phyloP scores from a whole-genome alignment of 2,329 filamentous ascomycete species.

The Ophiostoma montium region DNA sequence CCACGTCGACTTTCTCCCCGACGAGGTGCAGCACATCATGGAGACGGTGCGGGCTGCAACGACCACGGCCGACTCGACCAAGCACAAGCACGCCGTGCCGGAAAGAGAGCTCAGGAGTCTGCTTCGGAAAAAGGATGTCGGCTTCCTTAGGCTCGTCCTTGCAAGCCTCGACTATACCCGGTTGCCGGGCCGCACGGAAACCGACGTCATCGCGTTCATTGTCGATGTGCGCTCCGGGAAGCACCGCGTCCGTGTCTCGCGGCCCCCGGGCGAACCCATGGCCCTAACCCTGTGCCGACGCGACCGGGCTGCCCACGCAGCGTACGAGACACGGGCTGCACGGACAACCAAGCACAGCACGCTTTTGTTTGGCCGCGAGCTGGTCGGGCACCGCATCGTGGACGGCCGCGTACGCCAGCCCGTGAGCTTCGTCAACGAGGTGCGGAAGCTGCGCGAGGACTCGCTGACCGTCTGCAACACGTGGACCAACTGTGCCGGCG shows the following conservation, averaged over 20 bases:
- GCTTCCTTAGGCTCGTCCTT: background rate
- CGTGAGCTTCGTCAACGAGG: constrained; percentile 31
- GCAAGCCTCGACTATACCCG: background rate
- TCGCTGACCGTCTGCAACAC: constrained; percentile 34
- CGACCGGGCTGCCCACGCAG: background rate
- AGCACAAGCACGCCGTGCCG: background rate
- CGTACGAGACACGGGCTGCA: constrained; percentile 14
- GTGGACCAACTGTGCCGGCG: constrained; percentile 48
- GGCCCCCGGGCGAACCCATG: constrained; percentile 3
- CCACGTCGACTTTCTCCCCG: constrained; percentile 32
- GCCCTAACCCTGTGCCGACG: constrained; percentile 18
- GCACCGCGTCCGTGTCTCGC: background rate
- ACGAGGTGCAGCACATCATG: constrained; percentile 20
- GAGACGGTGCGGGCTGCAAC: background rate
- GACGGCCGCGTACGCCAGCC: constrained; percentile 24
- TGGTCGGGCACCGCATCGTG: constrained; percentile 26
- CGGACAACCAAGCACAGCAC: constrained; percentile 23
- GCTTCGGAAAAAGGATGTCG: background rate
- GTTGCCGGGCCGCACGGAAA: constrained; percentile 15
- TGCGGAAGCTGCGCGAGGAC: constrained; percentile 35
- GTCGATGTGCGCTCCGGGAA: constrained; percentile 19
- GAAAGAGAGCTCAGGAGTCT: background rate
- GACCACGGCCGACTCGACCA: background rate
- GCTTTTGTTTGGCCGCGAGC: constrained; percentile 34
- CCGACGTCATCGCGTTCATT: constrained; percentile 25